Conservation (phyloP, 2,329 filamentous ascomycete species). For the Fusarium nanum region DNA sequence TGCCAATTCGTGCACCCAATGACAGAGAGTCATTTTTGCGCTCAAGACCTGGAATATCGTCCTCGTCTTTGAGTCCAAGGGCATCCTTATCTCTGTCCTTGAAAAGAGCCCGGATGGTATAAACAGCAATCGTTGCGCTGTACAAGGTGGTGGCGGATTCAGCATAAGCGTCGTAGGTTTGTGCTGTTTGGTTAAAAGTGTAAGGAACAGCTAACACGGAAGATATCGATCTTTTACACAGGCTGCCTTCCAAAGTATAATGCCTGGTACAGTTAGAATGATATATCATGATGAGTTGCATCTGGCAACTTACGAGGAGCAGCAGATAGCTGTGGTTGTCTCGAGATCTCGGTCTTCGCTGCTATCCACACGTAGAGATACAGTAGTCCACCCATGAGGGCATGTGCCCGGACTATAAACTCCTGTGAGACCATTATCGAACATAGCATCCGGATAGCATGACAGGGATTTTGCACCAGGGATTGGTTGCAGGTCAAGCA, state of each 20-base stretch:
- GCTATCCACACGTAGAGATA: constrained; percentile 48
- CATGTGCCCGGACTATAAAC: constrained; percentile 56
- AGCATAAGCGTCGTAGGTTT: constrained; percentile 51
- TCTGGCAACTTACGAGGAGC: constrained; percentile 54
- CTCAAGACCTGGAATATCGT: constrained; percentile 44
- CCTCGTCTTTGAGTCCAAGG: constrained; percentile 51
- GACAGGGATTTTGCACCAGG: constrained; percentile 53
- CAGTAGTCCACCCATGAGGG: constrained; percentile 56
- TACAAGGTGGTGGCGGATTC: constrained; percentile 53
- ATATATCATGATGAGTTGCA: background rate
- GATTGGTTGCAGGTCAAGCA: constrained; percentile 53
- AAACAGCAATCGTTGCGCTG: constrained; percentile 53
- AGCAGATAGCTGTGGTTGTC: constrained; percentile 56
- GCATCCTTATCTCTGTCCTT: constrained; percentile 51
- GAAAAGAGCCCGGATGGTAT: constrained; percentile 54
- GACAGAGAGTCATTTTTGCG: constrained; percentile 40
- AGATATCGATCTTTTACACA: constrained; percentile 52
- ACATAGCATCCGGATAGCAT: constrained; percentile 57
- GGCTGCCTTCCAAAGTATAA: constrained; percentile 50
- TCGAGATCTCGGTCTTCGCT: constrained; percentile 45
- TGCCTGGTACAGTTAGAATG: constrained; percentile 47
- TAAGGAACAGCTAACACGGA: constrained; percentile 54
- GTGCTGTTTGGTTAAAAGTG: constrained; percentile 51
- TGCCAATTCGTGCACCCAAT: constrained; percentile 50
- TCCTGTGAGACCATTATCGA: constrained; percentile 51